Conservation (phyloP, 2,329 filamentous ascomycete species). For the Eurotiales sp. region DNA sequence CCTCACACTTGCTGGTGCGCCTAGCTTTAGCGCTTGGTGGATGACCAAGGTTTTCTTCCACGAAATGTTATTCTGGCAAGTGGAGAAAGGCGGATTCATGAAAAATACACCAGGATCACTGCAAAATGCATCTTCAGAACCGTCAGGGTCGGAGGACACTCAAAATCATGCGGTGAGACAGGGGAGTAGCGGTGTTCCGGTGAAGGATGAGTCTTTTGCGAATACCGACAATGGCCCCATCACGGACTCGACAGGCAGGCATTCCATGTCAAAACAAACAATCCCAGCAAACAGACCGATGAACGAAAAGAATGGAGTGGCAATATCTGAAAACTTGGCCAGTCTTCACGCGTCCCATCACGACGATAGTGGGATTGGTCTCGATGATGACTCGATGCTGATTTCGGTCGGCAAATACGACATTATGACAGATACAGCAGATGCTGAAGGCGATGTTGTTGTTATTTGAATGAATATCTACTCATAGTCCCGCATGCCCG, state of each 20-base stretch:
- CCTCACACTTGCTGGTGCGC: slow-evolving; percentile 41
- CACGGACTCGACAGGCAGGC: not conserved
- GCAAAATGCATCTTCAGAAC: slow-evolving; percentile 24
- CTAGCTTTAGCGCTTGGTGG: slow-evolving; percentile 49
- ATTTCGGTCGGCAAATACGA: slow-evolving; percentile 43
- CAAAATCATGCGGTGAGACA: slow-evolving; percentile 19
- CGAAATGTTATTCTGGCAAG: slow-evolving; percentile 88
- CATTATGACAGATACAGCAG: slow-evolving; percentile 43
- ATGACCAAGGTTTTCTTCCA: slow-evolving; percentile 94
- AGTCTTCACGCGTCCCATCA: slow-evolving; percentile 38
- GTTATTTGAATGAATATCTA: slow-evolving; percentile 33
- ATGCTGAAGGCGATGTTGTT: slow-evolving; percentile 44
- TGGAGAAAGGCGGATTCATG: slow-evolving; percentile 87
- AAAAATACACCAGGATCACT: slow-evolving; percentile 43
- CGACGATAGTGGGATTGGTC: slow-evolving; percentile 73
- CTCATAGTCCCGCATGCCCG: slow-evolving; percentile 2
- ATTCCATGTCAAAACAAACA: not conserved
- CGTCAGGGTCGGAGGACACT: slow-evolving; percentile 21
- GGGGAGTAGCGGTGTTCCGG: slow-evolving; percentile 19
- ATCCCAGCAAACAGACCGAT: not conserved
- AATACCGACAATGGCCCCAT: slow-evolving; percentile 3
- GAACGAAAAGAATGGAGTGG: slow-evolving; percentile 12
- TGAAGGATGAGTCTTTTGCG: slow-evolving; percentile 40
- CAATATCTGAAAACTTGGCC: slow-evolving; percentile 42
- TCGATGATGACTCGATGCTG: slow-evolving; percentile 47